Conservation (phyloP, 2,329 filamentous ascomycete species). For the Chaetomium sp. region DNA sequence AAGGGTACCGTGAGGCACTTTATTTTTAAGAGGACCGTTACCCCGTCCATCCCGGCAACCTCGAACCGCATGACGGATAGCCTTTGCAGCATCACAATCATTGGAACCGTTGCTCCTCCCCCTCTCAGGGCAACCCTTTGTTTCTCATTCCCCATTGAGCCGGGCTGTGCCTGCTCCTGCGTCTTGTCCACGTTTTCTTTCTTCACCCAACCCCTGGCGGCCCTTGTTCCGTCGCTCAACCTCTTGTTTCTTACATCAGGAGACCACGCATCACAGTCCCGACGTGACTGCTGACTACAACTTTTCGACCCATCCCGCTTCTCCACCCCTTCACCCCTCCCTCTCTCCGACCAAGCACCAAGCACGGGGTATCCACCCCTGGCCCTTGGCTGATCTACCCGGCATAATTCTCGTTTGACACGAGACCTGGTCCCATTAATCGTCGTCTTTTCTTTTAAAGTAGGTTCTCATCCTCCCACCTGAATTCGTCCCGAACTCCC, state of each 20-base stretch:
- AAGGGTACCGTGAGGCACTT: background rate
- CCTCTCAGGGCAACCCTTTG: background rate
- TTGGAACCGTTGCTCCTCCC: background rate
- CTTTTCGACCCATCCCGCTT: too few relatives aligned
- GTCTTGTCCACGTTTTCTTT: constrained; percentile 1
- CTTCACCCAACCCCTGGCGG: constrained; percentile 6
- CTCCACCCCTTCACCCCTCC: too few relatives aligned
- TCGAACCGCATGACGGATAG: constrained; percentile 9
- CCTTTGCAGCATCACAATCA: constrained; percentile 6
- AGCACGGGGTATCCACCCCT: background rate
- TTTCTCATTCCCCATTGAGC: constrained; percentile 4
- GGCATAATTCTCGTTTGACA: constrained; percentile 5
- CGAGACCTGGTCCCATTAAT: background rate
- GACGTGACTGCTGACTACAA: too few relatives aligned
- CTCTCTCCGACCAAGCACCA: background rate
- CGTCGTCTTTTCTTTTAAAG: constrained; percentile 11
- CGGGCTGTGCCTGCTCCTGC: constrained; percentile 18
- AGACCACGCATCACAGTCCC: too few relatives aligned
- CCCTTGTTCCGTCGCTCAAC: background rate
- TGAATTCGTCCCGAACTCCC: background rate
- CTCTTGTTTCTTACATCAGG: constrained; percentile 2
- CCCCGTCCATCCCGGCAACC: constrained; percentile 2
- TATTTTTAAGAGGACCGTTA: background rate
- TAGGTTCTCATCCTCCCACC: constrained; percentile 7
- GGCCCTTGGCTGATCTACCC: constrained; percentile 5